A percentile compares a stretch with the other conserved stretches of the same genome.
phyloP scores from a whole-genome alignment of 805 yeast species.

The Spathaspora hagerdaliae region DNA sequence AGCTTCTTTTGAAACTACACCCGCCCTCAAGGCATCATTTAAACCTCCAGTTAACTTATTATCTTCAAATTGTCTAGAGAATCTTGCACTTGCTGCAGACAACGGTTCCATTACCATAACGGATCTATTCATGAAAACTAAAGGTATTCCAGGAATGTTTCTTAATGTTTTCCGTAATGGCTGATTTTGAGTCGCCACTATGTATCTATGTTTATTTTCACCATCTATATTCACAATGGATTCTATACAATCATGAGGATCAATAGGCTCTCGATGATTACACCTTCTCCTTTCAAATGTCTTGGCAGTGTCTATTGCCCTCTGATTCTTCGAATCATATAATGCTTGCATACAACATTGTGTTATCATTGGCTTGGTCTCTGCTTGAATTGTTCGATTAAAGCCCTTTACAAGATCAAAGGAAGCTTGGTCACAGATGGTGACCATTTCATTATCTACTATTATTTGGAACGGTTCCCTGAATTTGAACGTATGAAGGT shows the following conservation, averaged over 20 bases:
- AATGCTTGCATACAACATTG: slow-evolving; percentile 92
- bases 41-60: slow-evolving; percentile 74
- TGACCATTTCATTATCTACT: slow-evolving; percentile 75
- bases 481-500: slow-evolving; percentile 83
- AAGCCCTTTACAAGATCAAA: slow-evolving; percentile 82
- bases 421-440: slow-evolving; percentile 60
- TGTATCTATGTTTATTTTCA: slow-evolving; percentile 83
- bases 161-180: slow-evolving; percentile 67
- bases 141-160: slow-evolving; percentile 82
- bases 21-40: slow-evolving; percentile 56
- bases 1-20: slow-evolving; percentile 17
- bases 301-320: slow-evolving; percentile 79
- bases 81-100: slow-evolving; percentile 57
- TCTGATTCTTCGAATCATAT: slow-evolving; percentile 66
- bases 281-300: slow-evolving; percentile 88
- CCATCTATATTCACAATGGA: slow-evolving; percentile 69
- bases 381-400: slow-evolving; percentile 76
- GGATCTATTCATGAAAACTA: slow-evolving; percentile 80
- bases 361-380: slow-evolving; percentile 85
- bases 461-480: slow-evolving; percentile 90
- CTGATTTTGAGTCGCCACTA: slow-evolving; percentile 80
- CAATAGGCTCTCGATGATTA: slow-evolving; percentile 65
- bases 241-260: slow-evolving; percentile 72
- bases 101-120: slow-evolving; percentile 97
- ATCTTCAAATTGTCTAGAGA: slow-evolving; percentile 47